Evolutionary conservation across 305 asterid species (phyloP).

Genomic region (Rubia occidens): DNA sequence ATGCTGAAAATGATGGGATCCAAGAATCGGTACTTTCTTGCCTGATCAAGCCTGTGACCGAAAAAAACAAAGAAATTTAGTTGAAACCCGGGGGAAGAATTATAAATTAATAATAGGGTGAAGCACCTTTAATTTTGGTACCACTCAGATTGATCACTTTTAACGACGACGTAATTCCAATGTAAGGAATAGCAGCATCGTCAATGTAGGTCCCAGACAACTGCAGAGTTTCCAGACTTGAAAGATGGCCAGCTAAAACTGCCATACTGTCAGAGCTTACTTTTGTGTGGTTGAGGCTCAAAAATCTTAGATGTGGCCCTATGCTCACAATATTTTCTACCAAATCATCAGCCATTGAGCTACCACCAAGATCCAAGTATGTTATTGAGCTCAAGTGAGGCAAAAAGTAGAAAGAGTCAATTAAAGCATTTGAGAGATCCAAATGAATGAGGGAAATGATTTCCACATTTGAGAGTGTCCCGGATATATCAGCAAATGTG

Average conservation of each 20-base stretch:
- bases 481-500: slow-evolving; percentile 34
- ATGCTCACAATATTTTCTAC: slow-evolving; percentile 39
- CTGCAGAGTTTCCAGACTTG: slow-evolving; percentile 62
- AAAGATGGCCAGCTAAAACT: slow-evolving; percentile 59
- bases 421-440: slow-evolving; percentile 56
- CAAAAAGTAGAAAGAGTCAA: slow-evolving; percentile 45
- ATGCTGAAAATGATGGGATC: slow-evolving; percentile 43
- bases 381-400: slow-evolving; percentile 42
- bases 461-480: slow-evolving; percentile 42
- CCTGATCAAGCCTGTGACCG: slow-evolving; percentile 35
- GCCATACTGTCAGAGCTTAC: slow-evolving; percentile 60
- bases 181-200: slow-evolving; percentile 50
- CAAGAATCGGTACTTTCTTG: slow-evolving; percentile 25
- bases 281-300: slow-evolving; percentile 65
- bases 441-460: slow-evolving; percentile 39
- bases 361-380: slow-evolving; percentile 59
- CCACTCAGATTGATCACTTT: slow-evolving; percentile 50
- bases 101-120: neutral
- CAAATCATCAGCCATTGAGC: slow-evolving; percentile 41
- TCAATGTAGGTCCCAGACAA: slow-evolving; percentile 52
- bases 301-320: slow-evolving; percentile 48
- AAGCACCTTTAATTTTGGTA: slow-evolving; percentile 59
- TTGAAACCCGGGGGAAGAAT: no score
- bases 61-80: slow-evolving; percentile 2
- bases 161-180: slow-evolving; percentile 62